Evolutionary conservation across 225 moss, liverwort and hornwort genomes (phyloP).

Genomic region (Polytrichum formosum): DNA sequence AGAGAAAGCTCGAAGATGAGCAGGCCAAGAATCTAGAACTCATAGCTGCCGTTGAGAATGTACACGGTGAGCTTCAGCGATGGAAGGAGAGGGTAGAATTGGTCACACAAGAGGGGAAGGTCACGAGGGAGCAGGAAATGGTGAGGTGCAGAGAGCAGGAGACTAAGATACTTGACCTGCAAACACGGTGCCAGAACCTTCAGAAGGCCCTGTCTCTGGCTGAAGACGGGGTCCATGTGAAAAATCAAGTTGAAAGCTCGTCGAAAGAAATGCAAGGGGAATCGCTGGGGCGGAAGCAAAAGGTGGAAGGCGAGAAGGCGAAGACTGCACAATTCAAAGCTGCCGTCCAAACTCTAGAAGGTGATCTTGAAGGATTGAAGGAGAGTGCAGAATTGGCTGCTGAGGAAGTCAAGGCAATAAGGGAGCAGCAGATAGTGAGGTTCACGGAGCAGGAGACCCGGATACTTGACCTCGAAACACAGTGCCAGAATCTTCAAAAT

Average conservation of each 20-base stretch:
- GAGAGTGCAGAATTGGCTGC: slow-evolving; percentile 16
- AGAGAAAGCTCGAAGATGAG: slow-evolving; percentile 26
- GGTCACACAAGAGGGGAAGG: slow-evolving; percentile 17
- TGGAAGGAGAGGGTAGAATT: slow-evolving; percentile 22
- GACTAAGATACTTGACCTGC: slow-evolving; percentile 25
- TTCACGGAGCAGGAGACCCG: slow-evolving; percentile 18
- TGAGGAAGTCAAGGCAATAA: slow-evolving; percentile 17
- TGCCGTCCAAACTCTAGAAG: slow-evolving; percentile 14
- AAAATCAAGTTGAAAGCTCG: slow-evolving; percentile 2
- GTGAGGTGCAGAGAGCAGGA: slow-evolving; percentile 29
- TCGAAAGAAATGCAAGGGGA: slow-evolving; percentile 19
- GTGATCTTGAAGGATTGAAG: slow-evolving; percentile 24
- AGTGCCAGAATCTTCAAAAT: slow-evolving; percentile 13
- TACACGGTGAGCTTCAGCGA: slow-evolving; percentile 25
- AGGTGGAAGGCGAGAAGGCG: slow-evolving; percentile 1
- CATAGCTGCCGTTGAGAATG: slow-evolving; percentile 8
- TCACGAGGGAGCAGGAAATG: slow-evolving; percentile 17
- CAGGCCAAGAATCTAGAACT: slow-evolving; percentile 14
- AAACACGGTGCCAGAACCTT: slow-evolving; percentile 25
- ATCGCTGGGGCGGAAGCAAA: slow-evolving; percentile 6
- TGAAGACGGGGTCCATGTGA: slow-evolving; percentile 7
- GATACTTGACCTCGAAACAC: neutral
- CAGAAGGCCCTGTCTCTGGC: slow-evolving; percentile 14
- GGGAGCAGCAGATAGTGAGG: slow-evolving; percentile 22
- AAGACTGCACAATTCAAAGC: slow-evolving; percentile 18